Percentiles rank a stretch among this genome's conserved stretches.
Evolutionary conservation across 805 yeast species (phyloP).

Genomic region (Hemisphaericaspora nanyangensis): DNA sequence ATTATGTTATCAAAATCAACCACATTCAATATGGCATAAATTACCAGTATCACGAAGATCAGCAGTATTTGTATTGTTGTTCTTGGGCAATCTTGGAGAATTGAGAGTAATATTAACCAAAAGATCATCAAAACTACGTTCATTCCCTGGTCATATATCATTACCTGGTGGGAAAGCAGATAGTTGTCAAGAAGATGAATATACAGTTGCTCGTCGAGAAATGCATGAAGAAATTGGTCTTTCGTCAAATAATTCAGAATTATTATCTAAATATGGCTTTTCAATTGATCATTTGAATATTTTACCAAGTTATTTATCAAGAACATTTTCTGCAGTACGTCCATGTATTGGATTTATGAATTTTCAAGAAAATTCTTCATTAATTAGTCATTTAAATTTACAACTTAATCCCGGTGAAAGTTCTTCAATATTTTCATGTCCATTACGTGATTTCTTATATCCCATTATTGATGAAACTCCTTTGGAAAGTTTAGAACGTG

Average conservation of each 20-base stretch:
- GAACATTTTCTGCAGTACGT: slow-evolving; percentile 77
- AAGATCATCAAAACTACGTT: slow-evolving; percentile 62
- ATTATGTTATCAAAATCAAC: slow-evolving; percentile 29
- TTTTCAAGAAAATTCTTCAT: slow-evolving; percentile 17
- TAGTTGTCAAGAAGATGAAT: slow-evolving; percentile 56
- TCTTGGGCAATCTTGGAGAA: slow-evolving; percentile 69
- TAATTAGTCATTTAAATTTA: slow-evolving; percentile 21
- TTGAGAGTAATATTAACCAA: slow-evolving; percentile 75
- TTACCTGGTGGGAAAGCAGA: slow-evolving; percentile 95
- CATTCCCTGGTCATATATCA: slow-evolving; percentile 87
- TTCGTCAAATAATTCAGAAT: slow-evolving; percentile 41
- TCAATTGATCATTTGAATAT: slow-evolving; percentile 55
- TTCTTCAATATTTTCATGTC: slow-evolving; percentile 65
- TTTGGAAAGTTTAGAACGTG: slow-evolving; percentile 29
- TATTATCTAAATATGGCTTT: slow-evolving; percentile 48
- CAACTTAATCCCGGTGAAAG: slow-evolving; percentile 74
- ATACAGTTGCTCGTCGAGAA: slow-evolving; percentile 77
- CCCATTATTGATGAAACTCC: slow-evolving; percentile 19
- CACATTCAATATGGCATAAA: slow-evolving; percentile 53
- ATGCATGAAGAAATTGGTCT: slow-evolving; percentile 86
- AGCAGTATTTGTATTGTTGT: slow-evolving; percentile 72
- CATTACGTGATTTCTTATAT: slow-evolving; percentile 54
- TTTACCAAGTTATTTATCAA: slow-evolving; percentile 76
- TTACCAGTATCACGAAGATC: slow-evolving; percentile 70
- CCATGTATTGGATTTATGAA: slow-evolving; percentile 73